Evolutionary conservation across 805 yeast species (phyloP).

Genomic region (Kluyveromyces aestuarii): DNA sequence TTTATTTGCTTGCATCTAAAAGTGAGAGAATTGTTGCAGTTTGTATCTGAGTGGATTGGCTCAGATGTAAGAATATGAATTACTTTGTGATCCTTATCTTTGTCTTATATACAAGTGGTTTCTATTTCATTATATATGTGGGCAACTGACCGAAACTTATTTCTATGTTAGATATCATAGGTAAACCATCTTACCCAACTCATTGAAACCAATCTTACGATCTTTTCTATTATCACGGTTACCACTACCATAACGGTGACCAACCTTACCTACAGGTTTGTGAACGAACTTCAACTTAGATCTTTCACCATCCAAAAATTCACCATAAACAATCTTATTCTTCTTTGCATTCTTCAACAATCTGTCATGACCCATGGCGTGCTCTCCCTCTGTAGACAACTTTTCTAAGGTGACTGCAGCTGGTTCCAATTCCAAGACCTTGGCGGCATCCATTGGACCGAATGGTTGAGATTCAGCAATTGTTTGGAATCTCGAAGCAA

Average conservation of each 20-base stretch:
- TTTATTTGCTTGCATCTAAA: no score
- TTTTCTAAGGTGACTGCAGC: conserved; percentile 70
- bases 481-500: conserved; percentile 73
- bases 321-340: conserved; percentile 42
- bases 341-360: conserved; percentile 19
- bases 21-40: no score
- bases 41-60: neutral
- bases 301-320: conserved; percentile 59
- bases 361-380: conserved; percentile 29
- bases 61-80: no score
- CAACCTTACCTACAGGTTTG: conserved; percentile 76
- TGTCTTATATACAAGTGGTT: neutral
- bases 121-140: neutral
- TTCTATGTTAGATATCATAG: conserved; percentile 7
- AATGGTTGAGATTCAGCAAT: conserved; percentile 93
- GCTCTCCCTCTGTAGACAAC: conserved; percentile 51
- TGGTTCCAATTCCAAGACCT: conserved; percentile 74
- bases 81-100: neutral
- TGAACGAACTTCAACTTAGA: conserved; percentile 64
- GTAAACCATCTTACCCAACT: conserved; percentile 47
- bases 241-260: conserved; percentile 85
- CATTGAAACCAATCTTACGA: conserved; percentile 64
- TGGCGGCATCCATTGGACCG: conserved; percentile 93
- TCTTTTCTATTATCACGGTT: conserved; percentile 82
- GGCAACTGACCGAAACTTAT: neutral